Evolutionary conservation across 176 grass and related monocot genomes (phyloP).

Genomic region (Bonia amplexicaulis): DNA sequence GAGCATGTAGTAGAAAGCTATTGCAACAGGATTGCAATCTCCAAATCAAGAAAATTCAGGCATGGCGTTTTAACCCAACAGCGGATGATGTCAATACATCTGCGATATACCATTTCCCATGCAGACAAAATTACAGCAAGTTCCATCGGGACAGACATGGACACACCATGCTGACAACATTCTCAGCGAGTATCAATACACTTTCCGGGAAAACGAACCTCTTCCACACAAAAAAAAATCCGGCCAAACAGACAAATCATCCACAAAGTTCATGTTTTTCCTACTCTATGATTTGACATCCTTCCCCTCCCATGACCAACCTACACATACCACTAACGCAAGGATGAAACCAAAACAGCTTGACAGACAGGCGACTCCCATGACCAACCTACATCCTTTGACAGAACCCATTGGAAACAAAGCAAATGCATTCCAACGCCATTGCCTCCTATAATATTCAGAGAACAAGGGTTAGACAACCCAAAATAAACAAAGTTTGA

Average conservation of each 20-base stretch:
- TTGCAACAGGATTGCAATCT: background rate
- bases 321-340: slow-evolving; percentile 14
- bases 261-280: slow-evolving; percentile 18
- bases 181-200: background rate
- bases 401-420: slow-evolving; percentile 19
- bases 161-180: slow-evolving; percentile 15
- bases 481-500: background rate
- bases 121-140: slow-evolving; percentile 19
- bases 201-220: background rate
- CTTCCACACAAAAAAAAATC: slow-evolving; percentile 2
- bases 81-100: background rate
- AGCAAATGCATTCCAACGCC: background rate
- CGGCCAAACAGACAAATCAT: slow-evolving; percentile 13
- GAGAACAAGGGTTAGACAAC: background rate
- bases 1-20: background rate
- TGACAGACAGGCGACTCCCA: slow-evolving; percentile 11
- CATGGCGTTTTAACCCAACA: background rate
- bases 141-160: slow-evolving; percentile 3
- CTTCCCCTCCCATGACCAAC: background rate
- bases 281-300: slow-evolving; percentile 6
- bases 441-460: slow-evolving; percentile 24
- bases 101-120: slow-evolving; percentile 13
- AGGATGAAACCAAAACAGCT: slow-evolving; percentile 17
- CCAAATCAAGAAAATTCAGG: background rate
- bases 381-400: too few species aligned